Base-by-base conservation (phyloP, 2,329 filamentous ascomycete genomes). In the Fonsecaea erecta region DNA sequence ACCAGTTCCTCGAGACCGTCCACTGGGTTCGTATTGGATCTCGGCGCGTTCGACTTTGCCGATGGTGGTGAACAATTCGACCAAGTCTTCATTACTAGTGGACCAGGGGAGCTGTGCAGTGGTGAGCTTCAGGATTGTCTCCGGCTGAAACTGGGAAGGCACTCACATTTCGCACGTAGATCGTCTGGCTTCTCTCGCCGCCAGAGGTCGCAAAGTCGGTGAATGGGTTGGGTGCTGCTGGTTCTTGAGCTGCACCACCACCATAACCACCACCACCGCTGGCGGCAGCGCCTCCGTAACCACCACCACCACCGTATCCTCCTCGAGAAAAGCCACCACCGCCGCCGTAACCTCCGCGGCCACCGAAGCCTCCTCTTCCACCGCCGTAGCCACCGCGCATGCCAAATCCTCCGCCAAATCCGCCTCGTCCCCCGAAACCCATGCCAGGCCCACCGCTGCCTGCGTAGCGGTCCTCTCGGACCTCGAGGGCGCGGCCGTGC, bases 11-110 rank as follows among this genome's bases (percentile, higher is more conserved):
- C 93, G 90, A 66, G 95, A 99, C 73, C 95, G 91, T 52, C 95
- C 95, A 74, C 96, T 98, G 3, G 92, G 90, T 78, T 99, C 95
- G 75, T 99, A 98, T 79, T 99, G 95, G 63, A 99, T 98, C 80
- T 99, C 95, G n/a, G 95, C 95, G 74, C 95, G 93, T 74, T 97
- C 93, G 65, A 99, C 95, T 78, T 97, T 97, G 70, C 95, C 95
- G 74, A 99, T 99, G 11, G 95, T 99, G 18, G 91, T 93, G 83
- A 99, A 99, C 21, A 99, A 85, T 77, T 99, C 95, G 63, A 98
- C 88, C 28, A 99, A 83, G 78, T 99, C 95, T 69, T 99, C 95
- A 75, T 99, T 98, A 82, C 93, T 97, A 16, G 95, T 99, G 30
- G 95, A 98, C 95, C 95, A 99, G 12, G 95, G 95, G 69, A 99